Base-by-base conservation (phyloP, 306 rosid species). In the Geum urbanum region DNA sequence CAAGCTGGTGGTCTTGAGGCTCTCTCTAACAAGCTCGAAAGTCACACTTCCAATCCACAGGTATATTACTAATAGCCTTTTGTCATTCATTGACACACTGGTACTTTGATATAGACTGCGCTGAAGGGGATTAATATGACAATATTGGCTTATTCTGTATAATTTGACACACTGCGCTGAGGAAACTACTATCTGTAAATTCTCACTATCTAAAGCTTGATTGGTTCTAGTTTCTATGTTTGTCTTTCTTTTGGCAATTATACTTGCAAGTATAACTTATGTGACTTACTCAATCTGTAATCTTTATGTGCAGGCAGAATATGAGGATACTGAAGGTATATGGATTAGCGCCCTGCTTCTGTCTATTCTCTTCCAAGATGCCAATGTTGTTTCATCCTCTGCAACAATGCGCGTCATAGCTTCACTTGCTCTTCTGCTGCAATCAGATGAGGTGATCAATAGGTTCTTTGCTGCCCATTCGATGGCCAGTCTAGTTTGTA, bases 401-500 rank as follows among this genome's bases (percentile, higher is more conserved):
- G 85, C 83, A 59, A 87, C 95, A 68, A 81, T 90, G 92, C 76
- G 65, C 64, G 83, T 87, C 76, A 87, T 90, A 78, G 89, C 96
- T 83, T 88, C 89, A 69, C 89, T 94, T 67, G 83, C 91, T 81
- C 80, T 83, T 81, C 77, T 90, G 75, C 84, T 86, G 70, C 86
- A 86, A 86, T 94, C 98, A 12, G 98, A 88, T 58, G 97, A 90
- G 84, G 70, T 88, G 75, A 83, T 81, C 70, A 89, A 90, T 74
- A 88, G 85, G 83, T 90, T 81, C 86, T 88, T 88, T 86, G 96
- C 97, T 80, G 97, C 97, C 69, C 97, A 94, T 84, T 84, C 97
- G 53, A 76, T 88, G 90, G 96, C 97, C 68, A 88, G 96, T 87
- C 98, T 94, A 77, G 95, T 87, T 75, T 81, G 82, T 83, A 78